phyloP scores from a whole-genome alignment of 179 eudicot genomes.

The Gypsophila paniculata region DNA sequence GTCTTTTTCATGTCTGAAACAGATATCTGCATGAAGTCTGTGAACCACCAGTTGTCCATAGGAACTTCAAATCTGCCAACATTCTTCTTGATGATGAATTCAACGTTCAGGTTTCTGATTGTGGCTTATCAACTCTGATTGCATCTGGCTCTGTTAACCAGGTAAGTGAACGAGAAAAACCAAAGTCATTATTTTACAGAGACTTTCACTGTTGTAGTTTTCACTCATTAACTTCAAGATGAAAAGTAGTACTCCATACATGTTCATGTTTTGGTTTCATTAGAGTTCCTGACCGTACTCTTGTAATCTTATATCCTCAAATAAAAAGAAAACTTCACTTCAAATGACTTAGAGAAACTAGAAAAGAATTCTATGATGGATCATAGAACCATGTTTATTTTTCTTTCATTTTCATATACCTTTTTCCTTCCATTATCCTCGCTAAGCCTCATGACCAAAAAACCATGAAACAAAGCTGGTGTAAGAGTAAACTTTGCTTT shows the following conservation, averaged over 20 bases:
- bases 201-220: background rate
- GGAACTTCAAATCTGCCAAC: slow-evolving; percentile 92
- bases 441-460: background rate
- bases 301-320: background rate
- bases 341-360: background rate
- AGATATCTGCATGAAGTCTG: slow-evolving; percentile 94
- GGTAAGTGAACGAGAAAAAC: slow-evolving; percentile 36
- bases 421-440: background rate
- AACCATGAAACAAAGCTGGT: background rate
- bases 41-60: slow-evolving; percentile 84
- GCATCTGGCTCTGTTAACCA: slow-evolving; percentile 78
- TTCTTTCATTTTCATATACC: background rate
- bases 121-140: slow-evolving; percentile 81
- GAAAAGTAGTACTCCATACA: background rate
- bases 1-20: slow-evolving; percentile 15
- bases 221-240: background rate
- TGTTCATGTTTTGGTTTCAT: slow-evolving; percentile 4
- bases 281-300: background rate
- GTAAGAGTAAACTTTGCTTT: background rate
- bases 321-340: background rate
- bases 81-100: slow-evolving; percentile 91
- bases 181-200: background rate
- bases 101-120: slow-evolving; percentile 81
- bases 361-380: background rate
- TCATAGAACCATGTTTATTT: background rate